Evolutionary conservation across 805 yeast species (phyloP).

Genomic region (Candida boidinii): DNA sequence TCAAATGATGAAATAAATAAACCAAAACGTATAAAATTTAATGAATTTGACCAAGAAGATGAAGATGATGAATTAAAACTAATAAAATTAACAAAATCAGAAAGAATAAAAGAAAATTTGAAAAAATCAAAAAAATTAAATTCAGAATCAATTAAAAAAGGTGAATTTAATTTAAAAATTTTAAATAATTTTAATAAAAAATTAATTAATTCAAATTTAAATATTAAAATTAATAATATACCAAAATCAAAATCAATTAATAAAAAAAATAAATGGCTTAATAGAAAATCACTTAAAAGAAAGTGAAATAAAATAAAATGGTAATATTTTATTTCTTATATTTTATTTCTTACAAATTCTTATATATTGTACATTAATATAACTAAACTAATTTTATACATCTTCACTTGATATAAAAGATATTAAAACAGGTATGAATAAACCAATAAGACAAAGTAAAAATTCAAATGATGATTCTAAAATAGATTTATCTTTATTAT

Average conservation of each 20-base stretch:
- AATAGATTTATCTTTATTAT: neutral
- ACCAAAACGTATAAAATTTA: conserved; percentile 7
- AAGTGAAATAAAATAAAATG: neutral
- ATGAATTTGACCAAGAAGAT: conserved; percentile 19
- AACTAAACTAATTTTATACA: conserved; percentile 1
- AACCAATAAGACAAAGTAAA: conserved; percentile 16
- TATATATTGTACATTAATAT: neutral
- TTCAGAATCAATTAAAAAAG: conserved; percentile 23
- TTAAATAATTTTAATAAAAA: too few species aligned
- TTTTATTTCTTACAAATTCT: neutral
- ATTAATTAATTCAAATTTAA: too few species aligned
- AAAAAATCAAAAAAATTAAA: conserved; percentile 25
- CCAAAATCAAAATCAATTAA: conserved; percentile 14
- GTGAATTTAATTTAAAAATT: conserved; percentile 33
- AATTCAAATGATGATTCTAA: conserved; percentile 7
- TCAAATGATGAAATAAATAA: conserved; percentile 3
- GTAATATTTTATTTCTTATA: neutral
- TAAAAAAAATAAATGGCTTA: conserved; percentile 20
- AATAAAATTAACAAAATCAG: conserved; percentile 7
- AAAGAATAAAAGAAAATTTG: conserved; percentile 14
- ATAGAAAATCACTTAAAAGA: conserved; percentile 10
- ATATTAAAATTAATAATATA: conserved; percentile 10
- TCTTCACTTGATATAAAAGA: conserved; percentile 18
- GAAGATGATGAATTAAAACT: conserved; percentile 16
- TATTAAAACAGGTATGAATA: conserved; percentile 19